These are phyloP conservation scores for Fusarium albosuccineum DNA, from an alignment of 2,329 filamentous ascomycete genomes.

Conservation along the genomic window DNA sequence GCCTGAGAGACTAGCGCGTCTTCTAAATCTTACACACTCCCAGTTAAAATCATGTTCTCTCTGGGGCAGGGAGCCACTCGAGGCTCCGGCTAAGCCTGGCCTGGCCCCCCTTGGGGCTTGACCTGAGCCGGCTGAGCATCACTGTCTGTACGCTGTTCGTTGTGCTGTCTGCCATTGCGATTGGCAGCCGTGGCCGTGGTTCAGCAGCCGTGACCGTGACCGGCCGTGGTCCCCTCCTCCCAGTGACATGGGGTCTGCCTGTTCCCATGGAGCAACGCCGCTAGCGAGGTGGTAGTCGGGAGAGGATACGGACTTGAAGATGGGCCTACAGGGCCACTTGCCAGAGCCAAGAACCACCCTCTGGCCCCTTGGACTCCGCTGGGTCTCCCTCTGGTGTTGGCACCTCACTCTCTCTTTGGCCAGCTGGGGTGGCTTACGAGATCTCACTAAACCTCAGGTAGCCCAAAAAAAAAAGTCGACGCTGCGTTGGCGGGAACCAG, in stretches of 20 bases:
- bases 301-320: slow-evolving; percentile 38
- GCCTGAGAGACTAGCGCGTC: slow-evolving; percentile 16
- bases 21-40: neutral
- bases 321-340: slow-evolving; percentile 20
- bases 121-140: slow-evolving; percentile 39
- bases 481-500: slow-evolving; percentile 32
- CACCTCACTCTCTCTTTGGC: slow-evolving; percentile 5
- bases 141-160: slow-evolving; percentile 11
- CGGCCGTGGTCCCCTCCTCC: slow-evolving; percentile 6
- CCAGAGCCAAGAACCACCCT: slow-evolving; percentile 15
- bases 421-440: slow-evolving; percentile 36
- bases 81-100: slow-evolving; percentile 17
- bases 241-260: slow-evolving; percentile 30
- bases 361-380: slow-evolving; percentile 5
- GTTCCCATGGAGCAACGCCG: slow-evolving; percentile 28
- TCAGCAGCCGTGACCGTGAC: slow-evolving; percentile 13
- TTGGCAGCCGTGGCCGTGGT: slow-evolving; percentile 17
- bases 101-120: slow-evolving; percentile 9
- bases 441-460: slow-evolving; percentile 42
- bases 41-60: slow-evolving; percentile 27
- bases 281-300: slow-evolving; percentile 38
- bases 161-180: slow-evolving; percentile 6
- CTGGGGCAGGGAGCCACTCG: slow-evolving; percentile 18
- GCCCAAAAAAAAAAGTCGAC: slow-evolving; percentile 18
- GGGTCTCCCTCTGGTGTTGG: slow-evolving; percentile 7